A percentile compares a stretch with the other conserved stretches of the same genome.
Conservation (phyloP, 805 yeast genomes). For the Saccharomycopsis javanensis region DNA sequence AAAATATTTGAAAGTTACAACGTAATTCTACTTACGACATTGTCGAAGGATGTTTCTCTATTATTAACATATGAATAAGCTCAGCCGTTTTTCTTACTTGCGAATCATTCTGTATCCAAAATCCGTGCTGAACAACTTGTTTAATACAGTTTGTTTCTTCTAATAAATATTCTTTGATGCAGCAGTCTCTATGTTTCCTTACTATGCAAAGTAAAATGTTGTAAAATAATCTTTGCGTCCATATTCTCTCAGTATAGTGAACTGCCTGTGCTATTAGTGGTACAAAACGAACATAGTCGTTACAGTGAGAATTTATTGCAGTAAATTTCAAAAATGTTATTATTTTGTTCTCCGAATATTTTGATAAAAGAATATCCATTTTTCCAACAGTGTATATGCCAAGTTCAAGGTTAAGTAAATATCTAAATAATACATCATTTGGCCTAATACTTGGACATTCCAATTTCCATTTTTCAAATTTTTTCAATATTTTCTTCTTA, state of each 20-base stretch:
- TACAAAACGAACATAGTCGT: slow-evolving; percentile 27
- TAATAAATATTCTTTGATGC: slow-evolving; percentile 28
- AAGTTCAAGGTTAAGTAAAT: slow-evolving; percentile 29
- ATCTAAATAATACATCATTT: slow-evolving; percentile 26
- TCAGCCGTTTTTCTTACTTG: slow-evolving; percentile 23
- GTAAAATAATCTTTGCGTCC: slow-evolving; percentile 24
- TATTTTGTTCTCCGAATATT: slow-evolving; percentile 20
- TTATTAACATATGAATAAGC: slow-evolving; percentile 22
- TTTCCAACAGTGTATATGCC: slow-evolving; percentile 24
- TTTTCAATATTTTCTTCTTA: slow-evolving; percentile 20
- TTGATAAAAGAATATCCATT: slow-evolving; percentile 18
- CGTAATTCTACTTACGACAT: slow-evolving; percentile 11
- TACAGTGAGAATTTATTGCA: slow-evolving; percentile 22
- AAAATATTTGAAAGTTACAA: neutral
- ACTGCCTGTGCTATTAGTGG: slow-evolving; percentile 31
- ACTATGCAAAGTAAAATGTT: slow-evolving; percentile 24
- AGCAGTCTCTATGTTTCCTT: slow-evolving; percentile 27
- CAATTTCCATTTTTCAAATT: slow-evolving; percentile 29
- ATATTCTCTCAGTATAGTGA: slow-evolving; percentile 21
- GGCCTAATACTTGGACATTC: slow-evolving; percentile 27
- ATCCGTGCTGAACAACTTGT: slow-evolving; percentile 29
- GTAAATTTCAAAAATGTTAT: slow-evolving; percentile 21
- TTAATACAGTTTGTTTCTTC: slow-evolving; percentile 25
- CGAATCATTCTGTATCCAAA: slow-evolving; percentile 25
- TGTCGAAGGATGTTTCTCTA: slow-evolving; percentile 18